A percentile compares a stretch with the other conserved stretches of the same genome.
phyloP scores from a whole-genome alignment of 1,284 basidiomycete species.

The Melanopsichium pennsylvanicum region DNA sequence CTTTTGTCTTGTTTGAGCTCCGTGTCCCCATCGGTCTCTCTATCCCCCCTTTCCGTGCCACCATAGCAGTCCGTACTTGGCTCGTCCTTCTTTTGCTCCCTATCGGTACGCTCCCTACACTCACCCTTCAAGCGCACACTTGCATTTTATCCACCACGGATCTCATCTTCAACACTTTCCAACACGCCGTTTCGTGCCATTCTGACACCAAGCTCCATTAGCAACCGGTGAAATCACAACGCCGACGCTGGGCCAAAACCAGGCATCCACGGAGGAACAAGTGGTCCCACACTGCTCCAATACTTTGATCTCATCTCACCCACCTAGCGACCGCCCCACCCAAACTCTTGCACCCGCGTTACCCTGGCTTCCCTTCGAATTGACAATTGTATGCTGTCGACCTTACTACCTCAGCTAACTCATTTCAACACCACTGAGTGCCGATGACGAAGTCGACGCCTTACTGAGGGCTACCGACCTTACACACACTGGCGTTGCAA shows the following conservation, averaged over 20 bases:
- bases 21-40: not conserved
- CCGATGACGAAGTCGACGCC: conserved; percentile 17
- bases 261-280: too few species aligned
- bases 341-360: too few species aligned
- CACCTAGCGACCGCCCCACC: too few species aligned
- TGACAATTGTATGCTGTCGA: not conserved
- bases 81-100: not conserved
- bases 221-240: too few species aligned
- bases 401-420: conserved; percentile 11
- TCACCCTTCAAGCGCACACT: conserved; percentile 10
- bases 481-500: too few species aligned
- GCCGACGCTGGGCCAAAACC: too few species aligned
- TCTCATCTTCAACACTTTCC: not conserved
- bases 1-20: too few species aligned
- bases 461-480: conserved; percentile 8
- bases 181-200: too few species aligned
- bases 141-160: not conserved
- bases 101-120: conserved; percentile 33
- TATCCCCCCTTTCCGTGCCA: conserved; percentile 6
- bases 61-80: not conserved
- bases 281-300: too few species aligned
- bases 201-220: too few species aligned
- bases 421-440: conserved; percentile 9
- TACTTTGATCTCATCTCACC: too few species aligned
- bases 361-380: too few species aligned